A percentile compares a stretch with the other conserved stretches of the same genome.
These are phyloP conservation scores for Chlorella sp. DNA, from an alignment of 139 green algal genomes.

Conservation along the genomic window DNA sequence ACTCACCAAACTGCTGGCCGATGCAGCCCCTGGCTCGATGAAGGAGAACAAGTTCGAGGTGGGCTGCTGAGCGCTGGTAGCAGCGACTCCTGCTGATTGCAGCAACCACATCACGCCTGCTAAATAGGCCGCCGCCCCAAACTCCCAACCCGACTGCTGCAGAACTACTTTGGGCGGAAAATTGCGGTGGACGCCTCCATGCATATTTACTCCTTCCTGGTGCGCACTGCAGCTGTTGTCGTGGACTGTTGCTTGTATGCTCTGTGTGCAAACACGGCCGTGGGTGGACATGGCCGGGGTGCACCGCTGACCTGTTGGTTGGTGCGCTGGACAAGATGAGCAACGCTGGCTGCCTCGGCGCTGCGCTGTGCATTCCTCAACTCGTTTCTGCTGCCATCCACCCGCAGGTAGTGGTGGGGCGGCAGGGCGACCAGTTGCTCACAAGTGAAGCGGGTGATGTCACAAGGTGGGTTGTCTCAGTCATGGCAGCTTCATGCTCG, in stretches of 20 bases:
- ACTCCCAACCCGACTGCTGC: too few relatives aligned
- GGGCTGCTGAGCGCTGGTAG: too few relatives aligned
- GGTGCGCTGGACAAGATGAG: neutral
- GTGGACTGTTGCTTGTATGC: too few relatives aligned
- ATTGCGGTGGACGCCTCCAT: slow-evolving; percentile 98
- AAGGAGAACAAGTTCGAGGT: slow-evolving; percentile 92
- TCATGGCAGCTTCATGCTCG: too few relatives aligned
- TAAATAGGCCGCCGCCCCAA: too few relatives aligned
- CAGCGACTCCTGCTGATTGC: too few relatives aligned
- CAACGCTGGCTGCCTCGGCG: too few relatives aligned
- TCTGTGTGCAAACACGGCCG: too few relatives aligned
- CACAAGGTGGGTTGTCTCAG: slow-evolving; percentile 88
- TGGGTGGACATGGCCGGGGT: too few relatives aligned
- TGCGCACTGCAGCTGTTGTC: slow-evolving; percentile 39
- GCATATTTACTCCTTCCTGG: slow-evolving; percentile 99
- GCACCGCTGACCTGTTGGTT: neutral
- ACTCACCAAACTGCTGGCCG: slow-evolving; percentile 93
- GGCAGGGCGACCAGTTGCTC: slow-evolving; percentile 84
- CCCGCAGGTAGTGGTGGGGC: slow-evolving; percentile 82
- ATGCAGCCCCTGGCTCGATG: slow-evolving; percentile 84
- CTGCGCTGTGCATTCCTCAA: too few relatives aligned
- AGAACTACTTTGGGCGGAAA: slow-evolving; percentile 95
- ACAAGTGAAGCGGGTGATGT: slow-evolving; percentile 95
- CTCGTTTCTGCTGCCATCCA: neutral
- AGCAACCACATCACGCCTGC: too few relatives aligned